Percentiles rank a stretch among this genome's conserved stretches.
Evolutionary conservation across 108 stramenopile genomes (phyloP).

Genomic region (Nannochloropsis oceanica): DNA sequence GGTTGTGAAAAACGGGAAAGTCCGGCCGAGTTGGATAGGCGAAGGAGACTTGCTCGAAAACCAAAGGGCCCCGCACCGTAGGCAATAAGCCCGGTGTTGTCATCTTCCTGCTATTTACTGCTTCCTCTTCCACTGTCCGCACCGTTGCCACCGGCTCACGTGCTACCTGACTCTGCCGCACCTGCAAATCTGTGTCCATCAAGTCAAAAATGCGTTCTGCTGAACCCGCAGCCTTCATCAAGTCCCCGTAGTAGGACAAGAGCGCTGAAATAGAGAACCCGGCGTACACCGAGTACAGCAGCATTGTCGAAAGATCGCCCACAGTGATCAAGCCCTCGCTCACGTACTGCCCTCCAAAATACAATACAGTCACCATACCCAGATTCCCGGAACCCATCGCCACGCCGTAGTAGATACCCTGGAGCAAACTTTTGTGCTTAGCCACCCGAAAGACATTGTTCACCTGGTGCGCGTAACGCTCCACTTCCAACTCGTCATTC

Average conservation of each 20-base stretch:
- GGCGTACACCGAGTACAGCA: background rate
- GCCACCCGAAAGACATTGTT: background rate
- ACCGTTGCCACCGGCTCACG: background rate
- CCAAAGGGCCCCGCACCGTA: too few species aligned
- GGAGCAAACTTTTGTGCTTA: background rate
- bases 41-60: background rate
- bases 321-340: conserved; percentile 23
- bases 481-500: background rate
- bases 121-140: background rate
- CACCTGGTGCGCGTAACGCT: background rate
- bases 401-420: background rate
- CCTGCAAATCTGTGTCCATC: background rate
- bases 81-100: background rate
- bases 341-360: conserved; percentile 23
- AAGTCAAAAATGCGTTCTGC: conserved; percentile 18
- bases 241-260: background rate
- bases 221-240: background rate
- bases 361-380: conserved; percentile 19
- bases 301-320: background rate
- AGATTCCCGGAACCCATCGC: background rate
- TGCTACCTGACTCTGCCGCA: background rate
- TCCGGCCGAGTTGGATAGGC: background rate
- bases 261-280: background rate
- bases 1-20: conserved; percentile 43
- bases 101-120: background rate